Evolutionary conservation across 192 early-diverging fungal genomes (phyloP), one percentile per base, ranked within the genome.

Genomic region (Entomortierella beljakovae): DNA sequence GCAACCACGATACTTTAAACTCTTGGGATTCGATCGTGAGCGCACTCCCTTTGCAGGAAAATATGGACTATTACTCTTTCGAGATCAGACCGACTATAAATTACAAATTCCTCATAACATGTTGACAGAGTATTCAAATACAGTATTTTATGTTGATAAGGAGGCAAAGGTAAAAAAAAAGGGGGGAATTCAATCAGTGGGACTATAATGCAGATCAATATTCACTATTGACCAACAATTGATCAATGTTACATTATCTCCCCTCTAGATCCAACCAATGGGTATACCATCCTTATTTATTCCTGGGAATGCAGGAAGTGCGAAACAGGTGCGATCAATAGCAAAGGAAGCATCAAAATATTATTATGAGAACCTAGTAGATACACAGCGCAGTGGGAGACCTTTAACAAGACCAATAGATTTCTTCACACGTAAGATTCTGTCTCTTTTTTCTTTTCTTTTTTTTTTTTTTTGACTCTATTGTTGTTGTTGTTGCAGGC

Each of bases 291-390:
- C 96, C 0, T 83, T 99, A 16, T 99, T 99, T 83, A 90, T 99
- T 38, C 98, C 95, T 10, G 98, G 98, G 0, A 94, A 98, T 58
- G 95, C 96, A 26, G 98, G 98, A 22, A 96, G 93, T 70, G 92
- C 93, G 71, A 94, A 94, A 74, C 98, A 99, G 85, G 88, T 93
- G 23, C 84, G 94, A 37, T 94, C 94, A 33, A 87, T 99, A 35
- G 96, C 94, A 16, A 85, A 92, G 20, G 90, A 90, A 32, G 81
- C 93, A 18, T 80, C 94, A 9, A 66, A 81, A 10, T 85, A 88
- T 43, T 92, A 90, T 79, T 88, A 88, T 50, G 85, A 90, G 22
- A 56, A 77, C 22, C 48, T 82, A 42, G 79, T 81, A 13, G 76
- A 76, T 34, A 42, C 80, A 13, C 50, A 46, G 6, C 69, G 70